Evolutionary conservation across 1,284 basidiomycete genomes (phyloP).

Genomic region (Cutaneotrichosporon sp.): DNA sequence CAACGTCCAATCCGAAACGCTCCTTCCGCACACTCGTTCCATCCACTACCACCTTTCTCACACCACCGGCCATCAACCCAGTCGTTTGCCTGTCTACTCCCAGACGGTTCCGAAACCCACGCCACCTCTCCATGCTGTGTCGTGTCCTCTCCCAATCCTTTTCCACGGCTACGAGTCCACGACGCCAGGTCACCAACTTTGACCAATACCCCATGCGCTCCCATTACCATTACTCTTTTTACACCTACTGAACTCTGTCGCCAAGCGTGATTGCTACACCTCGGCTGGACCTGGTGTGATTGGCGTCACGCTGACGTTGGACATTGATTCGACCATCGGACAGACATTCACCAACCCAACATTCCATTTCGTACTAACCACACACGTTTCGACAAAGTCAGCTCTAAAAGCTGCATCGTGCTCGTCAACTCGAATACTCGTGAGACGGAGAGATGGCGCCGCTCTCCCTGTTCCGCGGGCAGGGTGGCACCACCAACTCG

Average conservation of each 20-base stretch:
- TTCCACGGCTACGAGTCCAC: not conserved
- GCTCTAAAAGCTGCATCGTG: not conserved
- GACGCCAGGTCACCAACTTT: not conserved
- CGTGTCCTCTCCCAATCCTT: not conserved
- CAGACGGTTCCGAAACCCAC: not conserved
- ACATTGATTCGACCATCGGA: not conserved
- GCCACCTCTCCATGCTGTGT: not conserved
- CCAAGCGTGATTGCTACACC: not conserved
- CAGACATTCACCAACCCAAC: not conserved
- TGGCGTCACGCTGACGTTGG: constrained; percentile 4
- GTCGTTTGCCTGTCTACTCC: not conserved
- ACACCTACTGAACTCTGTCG: not conserved
- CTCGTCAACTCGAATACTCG: not conserved
- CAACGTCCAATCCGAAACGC: not conserved
- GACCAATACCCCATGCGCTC: not conserved
- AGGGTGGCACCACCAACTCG: constrained; percentile 7
- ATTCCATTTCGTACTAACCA: not conserved
- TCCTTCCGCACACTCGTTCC: not conserved
- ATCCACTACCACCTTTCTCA: not conserved
- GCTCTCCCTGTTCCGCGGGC: constrained; percentile 16
- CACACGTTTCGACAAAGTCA: not conserved
- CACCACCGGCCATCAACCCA: not conserved
- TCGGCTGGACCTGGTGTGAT: constrained; percentile 1
- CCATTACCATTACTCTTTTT: not conserved
- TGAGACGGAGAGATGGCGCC: constrained; percentile 9